These are phyloP conservation scores for Fusarium sp. DNA, from an alignment of 2,329 filamentous ascomycete species.

Conservation along the genomic window DNA sequence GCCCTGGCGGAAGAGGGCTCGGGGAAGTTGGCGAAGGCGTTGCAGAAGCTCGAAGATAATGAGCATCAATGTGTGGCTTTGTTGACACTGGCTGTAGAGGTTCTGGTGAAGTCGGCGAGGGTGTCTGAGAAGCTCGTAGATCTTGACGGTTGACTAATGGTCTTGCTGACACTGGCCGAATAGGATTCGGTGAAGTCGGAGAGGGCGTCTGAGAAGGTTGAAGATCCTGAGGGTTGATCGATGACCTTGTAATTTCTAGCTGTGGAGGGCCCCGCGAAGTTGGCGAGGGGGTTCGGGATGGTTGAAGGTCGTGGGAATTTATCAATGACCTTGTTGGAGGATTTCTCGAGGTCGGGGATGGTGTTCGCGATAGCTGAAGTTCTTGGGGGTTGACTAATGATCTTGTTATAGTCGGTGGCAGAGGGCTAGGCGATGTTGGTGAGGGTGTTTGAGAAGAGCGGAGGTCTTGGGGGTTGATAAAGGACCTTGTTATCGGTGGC, in stretches of 20 bases:
- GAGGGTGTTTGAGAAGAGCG: neutral
- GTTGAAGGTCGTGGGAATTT: neutral
- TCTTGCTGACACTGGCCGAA: neutral
- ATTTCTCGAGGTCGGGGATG: neutral
- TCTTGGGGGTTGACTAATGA: neutral
- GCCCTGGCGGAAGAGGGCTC: neutral
- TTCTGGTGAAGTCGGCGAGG: constrained; percentile 1
- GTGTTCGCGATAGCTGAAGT: neutral
- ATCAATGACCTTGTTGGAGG: neutral
- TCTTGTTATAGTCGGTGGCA: neutral
- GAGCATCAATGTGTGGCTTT: neutral
- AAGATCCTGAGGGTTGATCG: neutral
- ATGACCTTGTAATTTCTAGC: neutral
- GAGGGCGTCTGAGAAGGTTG: neutral
- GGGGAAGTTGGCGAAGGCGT: constrained; percentile 22
- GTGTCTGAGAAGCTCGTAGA: constrained; percentile 12
- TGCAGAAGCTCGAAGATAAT: constrained; percentile 7
- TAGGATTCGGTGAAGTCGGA: neutral
- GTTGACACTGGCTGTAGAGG: neutral
- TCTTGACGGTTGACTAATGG: constrained; percentile 14
- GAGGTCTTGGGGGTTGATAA: neutral
- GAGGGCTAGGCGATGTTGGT: neutral
- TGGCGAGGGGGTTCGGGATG: neutral
- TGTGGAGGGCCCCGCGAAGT: neutral
- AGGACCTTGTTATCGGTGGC: neutral